A percentile compares a stretch with the other conserved stretches of the same genome.
These are phyloP conservation scores for Arthroderma sp. DNA, from an alignment of 2,329 filamentous ascomycete species.

Conservation along the genomic window DNA sequence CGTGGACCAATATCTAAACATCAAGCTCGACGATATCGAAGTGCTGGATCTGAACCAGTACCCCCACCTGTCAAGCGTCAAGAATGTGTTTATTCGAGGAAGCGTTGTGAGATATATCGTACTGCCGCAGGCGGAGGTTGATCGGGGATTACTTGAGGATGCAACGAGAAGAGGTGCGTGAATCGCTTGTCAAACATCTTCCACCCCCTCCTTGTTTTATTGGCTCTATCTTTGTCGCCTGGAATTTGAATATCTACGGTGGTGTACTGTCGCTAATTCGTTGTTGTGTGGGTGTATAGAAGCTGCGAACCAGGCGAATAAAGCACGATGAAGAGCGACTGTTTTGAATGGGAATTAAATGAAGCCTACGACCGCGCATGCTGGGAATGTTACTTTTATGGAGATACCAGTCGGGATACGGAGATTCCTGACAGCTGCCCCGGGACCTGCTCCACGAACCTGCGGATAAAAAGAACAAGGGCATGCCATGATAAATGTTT, in stretches of 20 bases:
- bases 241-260: too few species aligned
- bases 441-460: too few species aligned
- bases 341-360: neutral
- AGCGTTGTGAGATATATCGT: constrained; percentile 90
- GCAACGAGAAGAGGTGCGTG: constrained; percentile 67
- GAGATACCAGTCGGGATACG: too few species aligned
- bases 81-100: constrained; percentile 90
- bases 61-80: constrained; percentile 79
- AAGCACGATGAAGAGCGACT: constrained; percentile 29
- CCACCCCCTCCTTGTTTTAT: too few species aligned
- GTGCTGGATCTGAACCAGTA: constrained; percentile 91
- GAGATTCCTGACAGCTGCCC: too few species aligned
- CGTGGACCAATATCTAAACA: constrained; percentile 97
- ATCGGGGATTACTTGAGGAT: constrained; percentile 78
- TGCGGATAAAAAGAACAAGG: too few species aligned
- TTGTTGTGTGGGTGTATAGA: constrained; percentile 19
- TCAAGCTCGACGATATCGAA: constrained; percentile 91
- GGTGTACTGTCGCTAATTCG: too few species aligned
- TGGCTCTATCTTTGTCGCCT: too few species aligned
- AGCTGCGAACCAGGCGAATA: constrained; percentile 38
- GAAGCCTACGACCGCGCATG: neutral
- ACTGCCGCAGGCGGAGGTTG: constrained; percentile 66
- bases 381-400: too few species aligned
- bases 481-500: too few species aligned
- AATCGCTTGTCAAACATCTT: too few species aligned